phyloP scores from a whole-genome alignment of 2,329 filamentous ascomycete species.

The Biscogniauxia mediterranea region DNA sequence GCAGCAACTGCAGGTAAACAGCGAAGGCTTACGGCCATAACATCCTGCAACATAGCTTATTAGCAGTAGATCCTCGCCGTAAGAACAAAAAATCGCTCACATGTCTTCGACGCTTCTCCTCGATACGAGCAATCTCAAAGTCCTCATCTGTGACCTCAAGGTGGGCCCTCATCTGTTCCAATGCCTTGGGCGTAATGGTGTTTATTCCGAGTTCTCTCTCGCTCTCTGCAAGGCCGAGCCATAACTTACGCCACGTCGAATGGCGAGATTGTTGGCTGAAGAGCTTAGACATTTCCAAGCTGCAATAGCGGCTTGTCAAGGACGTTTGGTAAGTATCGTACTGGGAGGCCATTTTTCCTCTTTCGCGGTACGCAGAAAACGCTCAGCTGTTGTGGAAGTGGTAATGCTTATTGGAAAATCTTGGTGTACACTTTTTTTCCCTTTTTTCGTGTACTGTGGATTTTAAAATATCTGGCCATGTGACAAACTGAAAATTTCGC shows the following conservation, averaged over 20 bases:
- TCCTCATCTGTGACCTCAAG: conserved; percentile 74
- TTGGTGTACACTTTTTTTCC: no score
- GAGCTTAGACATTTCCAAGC: conserved; percentile 71
- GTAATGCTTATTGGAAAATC: no score
- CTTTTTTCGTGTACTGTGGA: no score
- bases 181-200: conserved; percentile 67
- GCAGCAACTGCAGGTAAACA: no score
- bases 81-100: conserved; percentile 33
- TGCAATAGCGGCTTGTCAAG: conserved; percentile 71
- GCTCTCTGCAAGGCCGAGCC: conserved; percentile 79
- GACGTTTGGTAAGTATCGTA: conserved; percentile 65
- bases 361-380: no score
- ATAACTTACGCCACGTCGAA: conserved; percentile 74
- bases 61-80: no score
- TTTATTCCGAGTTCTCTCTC: conserved; percentile 78
- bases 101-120: conserved; percentile 72
- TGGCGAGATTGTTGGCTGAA: conserved; percentile 76
- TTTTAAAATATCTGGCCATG: no score
- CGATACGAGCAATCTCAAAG: conserved; percentile 70
- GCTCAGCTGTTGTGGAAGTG: no score
- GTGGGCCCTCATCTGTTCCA: conserved; percentile 74
- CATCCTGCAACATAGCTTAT: conserved; percentile 39
- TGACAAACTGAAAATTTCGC: no score
- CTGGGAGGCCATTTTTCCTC: no score
- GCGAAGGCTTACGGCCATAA: conserved; percentile 62